These are phyloP conservation scores for Sporisorium sorghi DNA, from an alignment of 1,284 basidiomycete genomes.

Conservation along the genomic window DNA sequence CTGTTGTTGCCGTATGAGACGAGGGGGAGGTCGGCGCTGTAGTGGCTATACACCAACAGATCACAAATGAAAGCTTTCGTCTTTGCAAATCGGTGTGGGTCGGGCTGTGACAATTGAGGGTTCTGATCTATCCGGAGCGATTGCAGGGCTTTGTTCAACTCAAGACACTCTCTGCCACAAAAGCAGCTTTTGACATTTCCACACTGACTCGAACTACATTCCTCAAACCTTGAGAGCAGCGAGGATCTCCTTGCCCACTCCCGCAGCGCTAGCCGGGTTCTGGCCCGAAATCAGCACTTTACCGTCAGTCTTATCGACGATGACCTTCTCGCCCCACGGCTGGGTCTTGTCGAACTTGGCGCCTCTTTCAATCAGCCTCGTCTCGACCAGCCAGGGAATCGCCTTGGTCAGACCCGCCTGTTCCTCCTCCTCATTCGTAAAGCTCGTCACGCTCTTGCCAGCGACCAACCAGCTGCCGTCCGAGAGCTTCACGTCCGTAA, in stretches of 20 bases:
- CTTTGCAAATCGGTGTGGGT: too few species aligned
- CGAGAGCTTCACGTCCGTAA: slow-evolving; percentile 59
- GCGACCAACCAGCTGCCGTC: slow-evolving; percentile 70
- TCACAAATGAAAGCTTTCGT: too few species aligned
- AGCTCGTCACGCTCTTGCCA: slow-evolving; percentile 76
- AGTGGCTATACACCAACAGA: neutral
- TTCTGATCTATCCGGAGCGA: too few species aligned
- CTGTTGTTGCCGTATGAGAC: slow-evolving; percentile 79
- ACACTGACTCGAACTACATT: neutral
- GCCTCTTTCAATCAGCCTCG: slow-evolving; percentile 75
- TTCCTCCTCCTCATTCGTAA: slow-evolving; percentile 80
- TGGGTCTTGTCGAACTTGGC: slow-evolving; percentile 74
- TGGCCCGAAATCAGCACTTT: slow-evolving; percentile 71
- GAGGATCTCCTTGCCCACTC: slow-evolving; percentile 49
- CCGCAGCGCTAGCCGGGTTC: slow-evolving; percentile 54
- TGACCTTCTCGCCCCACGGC: slow-evolving; percentile 74
- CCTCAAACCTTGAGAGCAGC: slow-evolving; percentile 44
- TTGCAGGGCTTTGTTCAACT: too few species aligned
- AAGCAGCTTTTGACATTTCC: slow-evolving; percentile 1
- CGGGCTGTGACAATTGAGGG: too few species aligned
- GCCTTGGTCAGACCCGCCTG: slow-evolving; percentile 70
- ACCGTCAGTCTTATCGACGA: slow-evolving; percentile 65
- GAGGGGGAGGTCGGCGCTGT: slow-evolving; percentile 57
- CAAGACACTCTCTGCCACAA: neutral
- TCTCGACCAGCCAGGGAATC: slow-evolving; percentile 80